Evolutionary conservation across 495 filamentous ascomycete species (phyloP), one percentile per base, ranked within the genome.

Genomic region (Apiosordaria backusii): DNA sequence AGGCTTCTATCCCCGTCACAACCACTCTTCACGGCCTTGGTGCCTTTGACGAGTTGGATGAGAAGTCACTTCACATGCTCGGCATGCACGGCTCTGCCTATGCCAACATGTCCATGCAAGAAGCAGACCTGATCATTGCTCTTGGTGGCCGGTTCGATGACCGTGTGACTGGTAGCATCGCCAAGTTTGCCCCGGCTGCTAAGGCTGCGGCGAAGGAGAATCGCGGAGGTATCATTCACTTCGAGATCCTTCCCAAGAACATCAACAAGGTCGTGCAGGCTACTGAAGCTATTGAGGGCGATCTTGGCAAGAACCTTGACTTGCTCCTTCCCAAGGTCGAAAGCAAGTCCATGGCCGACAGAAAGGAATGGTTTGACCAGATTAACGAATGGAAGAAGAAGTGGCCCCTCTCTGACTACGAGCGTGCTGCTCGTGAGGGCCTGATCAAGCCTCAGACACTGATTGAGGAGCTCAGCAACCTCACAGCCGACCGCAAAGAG

Each of bases 391-490:
- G 93, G 94, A 97, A 97, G 80, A 78, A 82, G 68, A 88, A 89
- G 54, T 93, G 92, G 84, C 91, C 92, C 2, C 88, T 93, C 73
- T 84, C 82, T 9, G 76, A 80, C 55, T 97, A 91, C 68, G 90
- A 94, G 71, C 87, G 83, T 63, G 88, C 90, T 60, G 86, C 85
- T 62, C 76, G 81, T 22, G 82, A 86, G 24, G 90, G 87, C 26
- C 79, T 89, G 66, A 97, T 96, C 81, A 96, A 95, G 80, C 94
- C 94, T 2, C 93, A 98, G 79, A 83, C 86, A 21, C 80, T 97
- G 62, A 93, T 98, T 62, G 86, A 93, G 74, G 89, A 89, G 72
- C 85, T 97, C 50, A 91, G 86, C 74, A 85, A 89, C 24, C 81
- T 93, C 19, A 92, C 90, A 1, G 87, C 84, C 2, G 70, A 86